These are phyloP conservation scores for Penicillium sp. DNA, from an alignment of 2,329 filamentous ascomycete genomes.

Conservation along the genomic window DNA sequence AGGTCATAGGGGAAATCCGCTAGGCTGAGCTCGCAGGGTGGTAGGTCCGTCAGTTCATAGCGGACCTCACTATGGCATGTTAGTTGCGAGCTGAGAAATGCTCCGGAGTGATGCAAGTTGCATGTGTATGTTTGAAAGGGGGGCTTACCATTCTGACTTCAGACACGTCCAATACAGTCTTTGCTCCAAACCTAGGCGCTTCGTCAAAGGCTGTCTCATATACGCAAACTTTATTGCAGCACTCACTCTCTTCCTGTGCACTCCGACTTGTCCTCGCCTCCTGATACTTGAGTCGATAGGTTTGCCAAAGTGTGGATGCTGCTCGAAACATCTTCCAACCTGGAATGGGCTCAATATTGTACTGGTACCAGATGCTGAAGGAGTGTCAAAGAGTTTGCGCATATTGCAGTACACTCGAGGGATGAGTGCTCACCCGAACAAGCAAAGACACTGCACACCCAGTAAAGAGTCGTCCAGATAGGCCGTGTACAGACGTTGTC, in stretches of 20 bases:
- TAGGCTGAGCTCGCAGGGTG: constrained; percentile 20
- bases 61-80: constrained; percentile 17
- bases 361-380: constrained; percentile 23
- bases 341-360: constrained; percentile 22
- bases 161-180: constrained; percentile 23
- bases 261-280: constrained; percentile 15
- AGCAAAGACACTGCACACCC: constrained; percentile 20
- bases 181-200: constrained; percentile 17
- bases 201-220: neutral
- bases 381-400: neutral
- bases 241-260: constrained; percentile 21
- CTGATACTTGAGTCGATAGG: constrained; percentile 21
- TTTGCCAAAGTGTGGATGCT: constrained; percentile 23
- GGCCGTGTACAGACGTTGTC: constrained; percentile 20
- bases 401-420: neutral
- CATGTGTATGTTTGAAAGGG: too few relatives aligned
- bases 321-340: constrained; percentile 25
- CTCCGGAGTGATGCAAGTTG: too few relatives aligned
- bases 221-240: neutral
- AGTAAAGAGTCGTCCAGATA: constrained; percentile 20
- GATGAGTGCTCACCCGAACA: constrained; percentile 16
- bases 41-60: constrained; percentile 21
- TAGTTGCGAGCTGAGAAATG: neutral
- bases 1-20: constrained; percentile 22
- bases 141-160: constrained; percentile 20